Evolutionary conservation across 257 asterid genomes (phyloP).

Genomic region (Marsdenia floribunda): DNA sequence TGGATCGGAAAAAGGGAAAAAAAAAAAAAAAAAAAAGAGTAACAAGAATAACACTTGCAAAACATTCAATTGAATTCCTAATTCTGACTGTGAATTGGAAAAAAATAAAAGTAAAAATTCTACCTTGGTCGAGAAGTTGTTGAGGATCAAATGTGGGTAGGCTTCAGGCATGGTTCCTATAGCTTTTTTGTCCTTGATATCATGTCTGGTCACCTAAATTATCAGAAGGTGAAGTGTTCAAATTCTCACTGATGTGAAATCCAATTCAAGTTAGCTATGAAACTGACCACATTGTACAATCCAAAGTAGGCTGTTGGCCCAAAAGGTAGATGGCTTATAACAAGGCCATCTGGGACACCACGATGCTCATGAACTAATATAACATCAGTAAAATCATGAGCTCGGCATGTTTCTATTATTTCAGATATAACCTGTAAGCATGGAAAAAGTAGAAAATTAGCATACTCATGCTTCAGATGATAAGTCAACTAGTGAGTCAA

Average conservation of each 20-base stretch:
- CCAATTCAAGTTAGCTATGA: background rate
- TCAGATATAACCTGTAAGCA: conserved; percentile 71
- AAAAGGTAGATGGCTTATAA: conserved; percentile 86
- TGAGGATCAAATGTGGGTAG: conserved; percentile 77
- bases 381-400: conserved; percentile 91
- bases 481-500: background rate
- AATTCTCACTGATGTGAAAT: background rate
- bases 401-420: conserved; percentile 78
- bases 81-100: background rate
- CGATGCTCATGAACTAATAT: conserved; percentile 91
- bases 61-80: conserved; percentile 8
- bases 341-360: conserved; percentile 88
- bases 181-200: conserved; percentile 77
- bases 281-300: conserved; percentile 88
- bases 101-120: background rate
- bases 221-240: conserved; percentile 13
- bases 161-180: conserved; percentile 91
- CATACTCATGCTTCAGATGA: background rate
- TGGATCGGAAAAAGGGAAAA: too few species aligned
- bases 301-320: conserved; percentile 97
- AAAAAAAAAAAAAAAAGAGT: too few species aligned
- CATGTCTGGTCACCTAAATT: conserved; percentile 86
- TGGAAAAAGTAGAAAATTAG: conserved; percentile 1
- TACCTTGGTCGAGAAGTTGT: conserved; percentile 76
- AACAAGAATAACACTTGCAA: background rate